Base-by-base conservation (phyloP, 345 rosid species). In the Lepidium africanum region DNA sequence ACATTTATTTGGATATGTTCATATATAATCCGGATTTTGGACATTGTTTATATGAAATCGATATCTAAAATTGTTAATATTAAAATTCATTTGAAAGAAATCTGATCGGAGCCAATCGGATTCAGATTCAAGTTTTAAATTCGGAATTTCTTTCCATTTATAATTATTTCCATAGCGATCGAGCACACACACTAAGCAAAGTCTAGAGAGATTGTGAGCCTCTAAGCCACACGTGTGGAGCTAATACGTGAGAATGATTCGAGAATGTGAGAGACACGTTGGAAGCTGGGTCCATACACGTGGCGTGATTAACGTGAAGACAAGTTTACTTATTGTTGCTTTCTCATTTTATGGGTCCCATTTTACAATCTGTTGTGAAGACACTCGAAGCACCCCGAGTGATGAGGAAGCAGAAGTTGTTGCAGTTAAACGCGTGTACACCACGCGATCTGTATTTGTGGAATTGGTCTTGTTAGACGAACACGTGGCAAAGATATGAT, bases 231-330 rank as follows among this genome's bases (percentile, higher is more conserved):
- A 42, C 69, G 75, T 71, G 75, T n/a, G 13, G 1, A 21, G 23
- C 23, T 21, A 1, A 21, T 21, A 21, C 23, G 23, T 21, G 23
- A 1, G 23, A 50, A 59, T 51, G 59, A 46, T 3, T 4, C 46
- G 10, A 64, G 71, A 57, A 65, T 15, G 64, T 63, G 58, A 37
- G 70, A 45, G 59, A 64, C 76, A 72, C 53, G 65, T 48, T 40
- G 59, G 76, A 64, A 39, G 45, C n/a, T 65, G 37, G 70, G 76
- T 64, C 65, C 66, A 32, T 30, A 59, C 77, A 73, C 62, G 77
- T 66, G 77, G 72, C 72, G 61, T 49, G 42, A 12, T 41, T 1
- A 14, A 15, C 67, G 72, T 72, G 60, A 66, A 51, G 72, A 73
- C 77, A 73, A 49, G 57, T 50, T 51, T 48, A n/a, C 9, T 63